Evolutionary conservation across 129 eudicot species (phyloP), one percentile per base, ranked within the genome.

Genomic region (Flaveria linearis): DNA sequence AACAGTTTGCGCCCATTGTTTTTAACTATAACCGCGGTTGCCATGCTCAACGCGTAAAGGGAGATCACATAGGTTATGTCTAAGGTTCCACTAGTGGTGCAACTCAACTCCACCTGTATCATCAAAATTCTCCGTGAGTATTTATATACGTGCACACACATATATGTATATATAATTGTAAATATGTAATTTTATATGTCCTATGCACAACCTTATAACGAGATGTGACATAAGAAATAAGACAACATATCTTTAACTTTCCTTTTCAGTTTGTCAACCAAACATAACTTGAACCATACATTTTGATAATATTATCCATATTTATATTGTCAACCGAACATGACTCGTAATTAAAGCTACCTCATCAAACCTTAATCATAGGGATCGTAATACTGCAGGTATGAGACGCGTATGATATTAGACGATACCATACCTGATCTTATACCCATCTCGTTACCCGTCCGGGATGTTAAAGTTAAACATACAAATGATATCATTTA

Each of bases 11-110:
- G 81, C 1, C 97, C 97, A 1, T 87, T 93, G 85, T 93, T 93
- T 80, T 93, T 90, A 16, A 93, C 83, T 72, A 85, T 82, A 25
- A 93, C 96, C 20, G 98, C 97, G 15, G 98, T 85, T 62, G 98
- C 95, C 89, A 93, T 84, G 86, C 97, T 85, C 9, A 88, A 61
- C 1, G 90, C 92, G 70, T 90, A 93, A 18, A 93, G 97, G 3
- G 98, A 81, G 62, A 90, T 87, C 8, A 93, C 89, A 66, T 90
- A 90, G 36, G 86, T 85, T 71, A 90, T 78, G 13, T 87, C 98
- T 30, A 93, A 85, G 55, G 74, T 74, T 82, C 93, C 96, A 78
- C 92, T 86, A 1, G 76, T 87, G 22, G 75, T 78, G 86, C 96
- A 88, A 55, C 92, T 76, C 82, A 90, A 62, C 69, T 90, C 97